Base-by-base conservation (phyloP, 495 filamentous ascomycete genomes). In the Xylaria venustula region DNA sequence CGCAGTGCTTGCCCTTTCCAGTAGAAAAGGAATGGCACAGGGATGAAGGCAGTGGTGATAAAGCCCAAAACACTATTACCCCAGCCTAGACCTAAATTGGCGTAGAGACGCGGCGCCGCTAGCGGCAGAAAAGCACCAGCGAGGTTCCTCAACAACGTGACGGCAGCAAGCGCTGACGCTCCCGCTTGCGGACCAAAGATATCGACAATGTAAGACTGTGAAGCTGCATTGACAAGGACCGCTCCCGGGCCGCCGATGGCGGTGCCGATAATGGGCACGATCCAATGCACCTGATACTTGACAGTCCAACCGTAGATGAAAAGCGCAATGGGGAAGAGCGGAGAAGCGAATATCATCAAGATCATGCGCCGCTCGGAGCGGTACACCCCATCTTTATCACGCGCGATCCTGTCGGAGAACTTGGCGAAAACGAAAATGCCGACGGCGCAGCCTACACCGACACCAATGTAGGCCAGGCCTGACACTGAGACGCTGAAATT, bases 11-110 rank as follows among this genome's bases (percentile, higher is more conserved):
- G 64, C 67, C 19, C 52, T 45, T 22, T 58, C 26, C 80, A 6
- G 20, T 73, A 72, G 44, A 85, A 73, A 0, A 82, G 36, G 9
- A 75, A 71, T n/a, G 81, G 80, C 0, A 81, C 66, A 0, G 80
- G 78, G 32, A 75, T 70, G 56, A 78, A 75, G 5, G 68, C 81
- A 22, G 88, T 37, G 0, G 83, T 80, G 25, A 89, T 67, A 61
- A 88, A 86, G 7, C 74, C 85, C 8, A 88, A 63, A 30, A 89
- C 54, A 6, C 75, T 81, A 47, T 84, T 87, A 0, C 83, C 85
- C 83, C 85, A 86, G 4, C 82, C 83, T 5, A 81, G 55, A 0
- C 85, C 85, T 0, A 88, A 67, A 0, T 61, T 61, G 0, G 67
- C 47, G 66, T 83, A 89, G 79, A 88, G 77, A 14, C 66, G 64